phyloP scores from a whole-genome alignment of 2,329 filamentous ascomycete genomes.

The Colletotrichum salicis region DNA sequence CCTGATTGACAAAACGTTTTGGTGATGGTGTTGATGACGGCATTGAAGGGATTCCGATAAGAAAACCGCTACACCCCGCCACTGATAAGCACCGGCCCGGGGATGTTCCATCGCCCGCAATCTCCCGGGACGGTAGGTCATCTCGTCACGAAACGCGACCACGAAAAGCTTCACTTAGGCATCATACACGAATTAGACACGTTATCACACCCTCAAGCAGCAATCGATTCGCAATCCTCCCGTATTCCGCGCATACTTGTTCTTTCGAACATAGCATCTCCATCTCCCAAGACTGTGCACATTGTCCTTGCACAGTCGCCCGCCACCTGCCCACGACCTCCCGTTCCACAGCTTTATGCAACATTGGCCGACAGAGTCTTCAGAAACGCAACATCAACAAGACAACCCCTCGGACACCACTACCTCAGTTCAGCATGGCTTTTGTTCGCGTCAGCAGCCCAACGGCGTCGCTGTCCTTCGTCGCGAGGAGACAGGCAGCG shows the following conservation, averaged over 20 bases:
- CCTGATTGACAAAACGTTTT: not conserved
- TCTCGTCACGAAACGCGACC: constrained; percentile 31
- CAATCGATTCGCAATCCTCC: constrained; percentile 17
- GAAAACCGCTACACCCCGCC: not conserved
- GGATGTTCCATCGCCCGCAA: constrained; percentile 33
- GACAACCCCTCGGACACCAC: constrained; percentile 47
- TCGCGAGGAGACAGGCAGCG: constrained; percentile 47
- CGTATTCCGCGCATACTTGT: constrained; percentile 5
- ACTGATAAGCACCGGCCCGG: constrained; percentile 32
- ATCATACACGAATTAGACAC: constrained; percentile 23
- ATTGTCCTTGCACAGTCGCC: constrained; percentile 61
- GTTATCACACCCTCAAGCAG: constrained; percentile 8
- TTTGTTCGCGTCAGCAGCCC: constrained; percentile 53
- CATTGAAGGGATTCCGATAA: constrained; percentile 1
- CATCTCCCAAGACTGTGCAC: constrained; percentile 60
- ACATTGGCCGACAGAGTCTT: constrained; percentile 63
- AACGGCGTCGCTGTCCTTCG: constrained; percentile 49
- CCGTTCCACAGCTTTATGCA: constrained; percentile 70
- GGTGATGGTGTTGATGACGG: constrained; percentile 5
- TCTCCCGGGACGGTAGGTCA: constrained; percentile 18
- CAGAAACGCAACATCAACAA: constrained; percentile 53
- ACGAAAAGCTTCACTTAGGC: constrained; percentile 21
- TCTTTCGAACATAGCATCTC: not conserved
- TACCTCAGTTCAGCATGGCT: constrained; percentile 67
- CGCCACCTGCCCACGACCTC: constrained; percentile 44